phyloP scores from a whole-genome alignment of 139 green algal genomes.

The Pycnococcus provasolii region DNA sequence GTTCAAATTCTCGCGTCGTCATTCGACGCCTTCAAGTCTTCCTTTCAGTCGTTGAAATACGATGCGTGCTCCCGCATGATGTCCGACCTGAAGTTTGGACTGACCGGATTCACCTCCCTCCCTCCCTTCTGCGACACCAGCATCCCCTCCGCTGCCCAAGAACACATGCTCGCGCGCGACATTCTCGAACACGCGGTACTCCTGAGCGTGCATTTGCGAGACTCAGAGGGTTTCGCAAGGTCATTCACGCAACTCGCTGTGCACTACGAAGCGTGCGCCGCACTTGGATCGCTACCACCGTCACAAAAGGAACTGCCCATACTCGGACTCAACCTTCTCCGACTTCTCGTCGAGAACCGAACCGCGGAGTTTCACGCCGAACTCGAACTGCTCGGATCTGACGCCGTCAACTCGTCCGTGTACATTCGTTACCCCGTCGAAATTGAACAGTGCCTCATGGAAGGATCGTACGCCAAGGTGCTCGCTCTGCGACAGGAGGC shows the following conservation, averaged over 20 bases:
- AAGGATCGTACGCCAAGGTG: slow-evolving; percentile 91
- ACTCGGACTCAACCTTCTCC: slow-evolving; percentile 74
- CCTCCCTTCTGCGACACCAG: slow-evolving; percentile 51
- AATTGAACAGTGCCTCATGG: slow-evolving; percentile 91
- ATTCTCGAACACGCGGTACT: slow-evolving; percentile 76
- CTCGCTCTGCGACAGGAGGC: slow-evolving; percentile 26
- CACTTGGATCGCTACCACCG: slow-evolving; percentile 36
- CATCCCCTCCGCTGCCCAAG: slow-evolving; percentile 45
- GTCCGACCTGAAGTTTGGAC: slow-evolving; percentile 43
- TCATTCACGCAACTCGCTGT: slow-evolving; percentile 73
- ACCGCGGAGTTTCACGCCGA: slow-evolving; percentile 96
- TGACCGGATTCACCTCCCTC: slow-evolving; percentile 61
- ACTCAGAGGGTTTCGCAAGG: slow-evolving; percentile 78
- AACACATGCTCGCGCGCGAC: slow-evolving; percentile 69
- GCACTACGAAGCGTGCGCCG: slow-evolving; percentile 63
- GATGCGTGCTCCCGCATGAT: no score
- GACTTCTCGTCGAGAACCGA: slow-evolving; percentile 85
- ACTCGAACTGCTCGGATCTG: slow-evolving; percentile 67
- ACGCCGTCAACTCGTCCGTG: slow-evolving; percentile 36
- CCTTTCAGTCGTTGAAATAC: no score
- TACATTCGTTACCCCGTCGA: slow-evolving; percentile 56
- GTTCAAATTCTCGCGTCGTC: no score
- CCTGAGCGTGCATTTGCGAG: slow-evolving; percentile 54
- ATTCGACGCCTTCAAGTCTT: no score
- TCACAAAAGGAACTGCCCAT: slow-evolving; percentile 57